Evolutionary conservation across 2,329 filamentous ascomycete genomes (phyloP), one percentile per base, ranked within the genome.

Genomic region (Ramularia endophylla): DNA sequence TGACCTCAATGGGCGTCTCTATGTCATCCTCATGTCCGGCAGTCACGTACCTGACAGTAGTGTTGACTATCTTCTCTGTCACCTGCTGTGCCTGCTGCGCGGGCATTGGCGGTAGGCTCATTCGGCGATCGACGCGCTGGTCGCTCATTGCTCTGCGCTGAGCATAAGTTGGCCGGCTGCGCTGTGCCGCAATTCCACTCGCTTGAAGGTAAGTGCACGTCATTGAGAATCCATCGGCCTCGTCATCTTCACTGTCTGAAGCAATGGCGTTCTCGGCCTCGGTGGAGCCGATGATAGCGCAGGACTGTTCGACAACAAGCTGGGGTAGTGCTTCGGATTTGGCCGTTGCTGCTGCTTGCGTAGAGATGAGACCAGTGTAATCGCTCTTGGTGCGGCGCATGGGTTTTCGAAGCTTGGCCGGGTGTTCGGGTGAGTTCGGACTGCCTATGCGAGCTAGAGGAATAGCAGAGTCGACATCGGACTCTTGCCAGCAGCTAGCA

Each of bases 201-300:
- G 36, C 5, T 27, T 38, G 18, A 15, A n/a, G 17, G 34, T 25
- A n/a, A 15, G 20, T 16, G 18, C 29, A 9, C 4, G 22, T 11
- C 22, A 25, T 11, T 25, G 11, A 6, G 22, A 25, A 25, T 5
- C 19, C 33, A 28, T 43, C 41, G 7, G 35, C 36, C 4, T 43
- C 40, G 11, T 49, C 47, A 18, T 46, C 38, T 15, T 55, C 52
- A 27, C 47, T 47, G 36, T 55, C 50, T 2, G 46, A 52, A 5
- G 40, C 46, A 19, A 52, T 48, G 9, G 51, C 51, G 27, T 25
- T 20, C 22, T 40, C 36, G 8, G 27, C 32, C n/a, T 34, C 32
- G 17, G 9, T 4, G 15, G 32, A n/a, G 11, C n/a, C 32, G 17
- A 34, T n/a, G 9, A 34, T 34, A 17, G 16, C 30, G 7, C 22